Conservation (phyloP, 164 flowering plant genomes). For the Umbilicus rupestris region DNA sequence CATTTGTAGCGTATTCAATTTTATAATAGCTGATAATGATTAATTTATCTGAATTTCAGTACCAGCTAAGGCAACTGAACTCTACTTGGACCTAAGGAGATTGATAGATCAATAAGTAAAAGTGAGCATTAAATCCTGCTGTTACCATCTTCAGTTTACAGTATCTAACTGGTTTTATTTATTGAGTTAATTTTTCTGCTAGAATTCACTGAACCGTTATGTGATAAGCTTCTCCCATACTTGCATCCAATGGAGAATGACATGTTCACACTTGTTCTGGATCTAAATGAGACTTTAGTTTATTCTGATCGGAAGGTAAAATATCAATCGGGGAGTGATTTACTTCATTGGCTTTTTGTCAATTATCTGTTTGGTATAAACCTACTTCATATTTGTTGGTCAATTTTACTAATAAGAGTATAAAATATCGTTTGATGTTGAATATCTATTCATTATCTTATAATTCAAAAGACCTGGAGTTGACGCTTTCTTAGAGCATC, state of each 20-base stretch:
- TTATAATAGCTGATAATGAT: not conserved
- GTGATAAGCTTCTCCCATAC: constrained; percentile 96
- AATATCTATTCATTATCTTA: not conserved
- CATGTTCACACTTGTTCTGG: constrained; percentile 83
- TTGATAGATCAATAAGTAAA: constrained; percentile 62
- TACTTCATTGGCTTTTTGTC: not conserved
- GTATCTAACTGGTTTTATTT: not conserved
- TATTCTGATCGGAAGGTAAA: constrained; percentile 88
- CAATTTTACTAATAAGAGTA: not conserved
- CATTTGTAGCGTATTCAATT: not conserved
- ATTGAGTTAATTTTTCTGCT: constrained; percentile 14
- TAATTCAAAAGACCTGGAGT: constrained; percentile 88
- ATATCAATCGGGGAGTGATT: not conserved
- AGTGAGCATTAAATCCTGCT: constrained; percentile 28
- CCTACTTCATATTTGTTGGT: not conserved
- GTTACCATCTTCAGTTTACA: not conserved
- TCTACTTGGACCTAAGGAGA: constrained; percentile 65
- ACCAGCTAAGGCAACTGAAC: constrained; percentile 65
- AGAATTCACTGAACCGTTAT: constrained; percentile 80
- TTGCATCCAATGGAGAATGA: constrained; percentile 73
- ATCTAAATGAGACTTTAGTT: constrained; percentile 75
- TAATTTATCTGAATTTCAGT: constrained; percentile 28
- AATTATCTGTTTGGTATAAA: not conserved
- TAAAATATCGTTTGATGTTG: not conserved
- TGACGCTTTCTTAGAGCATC: constrained; percentile 79